Conservation (phyloP, 352 stramenopile genomes). For the Phytophthora capsici region DNA sequence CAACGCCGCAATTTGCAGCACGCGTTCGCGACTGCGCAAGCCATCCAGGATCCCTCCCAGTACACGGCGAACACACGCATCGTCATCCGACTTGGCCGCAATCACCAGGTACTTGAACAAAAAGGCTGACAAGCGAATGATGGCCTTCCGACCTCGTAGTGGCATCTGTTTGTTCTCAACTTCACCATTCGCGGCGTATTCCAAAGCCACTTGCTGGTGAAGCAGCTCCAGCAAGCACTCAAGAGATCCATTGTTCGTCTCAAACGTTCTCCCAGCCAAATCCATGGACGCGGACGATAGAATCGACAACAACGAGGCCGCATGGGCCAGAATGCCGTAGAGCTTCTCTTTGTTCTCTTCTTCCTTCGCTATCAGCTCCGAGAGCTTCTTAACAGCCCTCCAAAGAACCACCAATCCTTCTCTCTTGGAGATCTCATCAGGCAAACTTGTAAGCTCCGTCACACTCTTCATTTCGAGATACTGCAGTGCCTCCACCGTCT, state of each 20-base stretch:
- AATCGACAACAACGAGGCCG: constrained; percentile 59
- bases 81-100: constrained; percentile 47
- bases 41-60: constrained; percentile 71
- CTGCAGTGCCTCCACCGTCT: constrained; percentile 65
- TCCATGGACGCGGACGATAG: constrained; percentile 64
- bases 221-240: constrained; percentile 45
- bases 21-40: constrained; percentile 64
- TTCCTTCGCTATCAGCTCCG: constrained; percentile 32
- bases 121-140: constrained; percentile 78
- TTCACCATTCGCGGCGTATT: constrained; percentile 45
- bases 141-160: constrained; percentile 55
- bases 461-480: constrained; percentile 84
- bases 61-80: constrained; percentile 55
- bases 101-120: constrained; percentile 79
- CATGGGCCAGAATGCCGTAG: constrained; percentile 51
- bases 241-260: constrained; percentile 32
- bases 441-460: constrained; percentile 57
- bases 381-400: constrained; percentile 44
- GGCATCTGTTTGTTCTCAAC: constrained; percentile 32
- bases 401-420: constrained; percentile 66
- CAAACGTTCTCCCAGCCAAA: constrained; percentile 40
- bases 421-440: constrained; percentile 60
- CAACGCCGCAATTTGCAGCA: constrained; percentile 74
- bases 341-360: constrained; percentile 18
- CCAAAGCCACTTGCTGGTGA: constrained; percentile 56